A percentile compares a stretch with the other conserved stretches of the same genome.
Evolutionary conservation across 306 rosid species (phyloP).

Genomic region (Abrus pulchellus): DNA sequence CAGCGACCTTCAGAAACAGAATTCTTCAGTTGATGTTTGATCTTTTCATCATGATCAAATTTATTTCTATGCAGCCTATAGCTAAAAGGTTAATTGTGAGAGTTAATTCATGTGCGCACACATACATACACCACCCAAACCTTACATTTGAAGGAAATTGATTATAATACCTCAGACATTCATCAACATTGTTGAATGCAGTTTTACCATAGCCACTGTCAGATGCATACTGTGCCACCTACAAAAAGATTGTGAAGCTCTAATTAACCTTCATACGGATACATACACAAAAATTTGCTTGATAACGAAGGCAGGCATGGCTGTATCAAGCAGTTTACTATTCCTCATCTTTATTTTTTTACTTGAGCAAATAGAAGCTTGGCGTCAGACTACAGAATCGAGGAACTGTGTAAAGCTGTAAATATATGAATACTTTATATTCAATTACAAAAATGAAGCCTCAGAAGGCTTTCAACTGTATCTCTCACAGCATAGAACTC

Average conservation of each 20-base stretch:
- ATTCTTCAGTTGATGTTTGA: slow-evolving; percentile 35
- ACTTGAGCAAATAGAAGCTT: background rate
- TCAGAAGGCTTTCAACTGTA: slow-evolving; percentile 29
- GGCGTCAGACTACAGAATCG: background rate
- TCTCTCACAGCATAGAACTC: slow-evolving; percentile 2
- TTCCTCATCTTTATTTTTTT: too few species aligned
- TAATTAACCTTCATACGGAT: slow-evolving; percentile 33
- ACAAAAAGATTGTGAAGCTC: slow-evolving; percentile 40
- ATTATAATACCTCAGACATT: slow-evolving; percentile 78
- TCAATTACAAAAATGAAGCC: slow-evolving; percentile 32
- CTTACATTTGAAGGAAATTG: background rate
- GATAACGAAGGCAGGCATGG: background rate
- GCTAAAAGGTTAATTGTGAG: slow-evolving; percentile 12
- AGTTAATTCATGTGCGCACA: background rate
- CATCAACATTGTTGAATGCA: slow-evolving; percentile 73
- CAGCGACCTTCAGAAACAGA: slow-evolving; percentile 67
- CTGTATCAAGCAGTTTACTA: slow-evolving; percentile 9
- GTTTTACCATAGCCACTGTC: slow-evolving; percentile 78
- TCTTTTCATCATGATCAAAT: slow-evolving; percentile 33
- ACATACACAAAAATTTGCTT: slow-evolving; percentile 2
- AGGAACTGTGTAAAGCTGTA: slow-evolving; percentile 1
- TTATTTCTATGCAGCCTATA: slow-evolving; percentile 1
- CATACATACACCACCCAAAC: background rate
- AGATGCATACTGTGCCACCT: slow-evolving; percentile 94
- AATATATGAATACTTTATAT: background rate